Percentiles rank a stretch among this genome's conserved stretches.
Conservation (phyloP, 495 filamentous ascomycete genomes). For the Tuber magnatum region DNA sequence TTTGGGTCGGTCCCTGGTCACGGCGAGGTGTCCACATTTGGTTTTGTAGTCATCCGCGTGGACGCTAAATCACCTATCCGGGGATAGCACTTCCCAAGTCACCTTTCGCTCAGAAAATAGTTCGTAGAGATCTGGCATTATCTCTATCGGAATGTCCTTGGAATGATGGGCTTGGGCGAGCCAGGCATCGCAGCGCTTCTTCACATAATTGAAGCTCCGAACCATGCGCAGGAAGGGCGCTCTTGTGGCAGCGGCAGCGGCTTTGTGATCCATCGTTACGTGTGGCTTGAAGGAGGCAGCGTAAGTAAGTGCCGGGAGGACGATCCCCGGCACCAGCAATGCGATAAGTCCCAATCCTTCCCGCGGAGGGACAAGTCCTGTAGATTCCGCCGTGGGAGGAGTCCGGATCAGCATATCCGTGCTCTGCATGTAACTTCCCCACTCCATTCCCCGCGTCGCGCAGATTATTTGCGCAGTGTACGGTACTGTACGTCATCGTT, state of each 20-base stretch:
- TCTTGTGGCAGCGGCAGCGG: conserved; percentile 6
- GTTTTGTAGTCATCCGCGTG: neutral
- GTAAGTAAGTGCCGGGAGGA: neutral
- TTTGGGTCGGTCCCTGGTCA: neutral
- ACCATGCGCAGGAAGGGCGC: conserved; percentile 1
- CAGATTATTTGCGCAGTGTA: conserved; percentile 1
- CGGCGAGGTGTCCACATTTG: conserved; percentile 3
- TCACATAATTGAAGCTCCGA: neutral
- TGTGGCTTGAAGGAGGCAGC: conserved; percentile 1
- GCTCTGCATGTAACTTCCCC: neutral
- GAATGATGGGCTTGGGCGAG: neutral
- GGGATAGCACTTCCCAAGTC: neutral
- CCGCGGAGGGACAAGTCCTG: neutral
- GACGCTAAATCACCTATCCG: neutral
- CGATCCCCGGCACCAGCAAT: neutral
- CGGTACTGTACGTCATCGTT: no score
- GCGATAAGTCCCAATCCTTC: neutral
- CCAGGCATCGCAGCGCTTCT: neutral
- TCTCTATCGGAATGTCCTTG: neutral
- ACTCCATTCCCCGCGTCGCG: neutral
- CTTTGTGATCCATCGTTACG: neutral
- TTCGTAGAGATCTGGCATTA: neutral
- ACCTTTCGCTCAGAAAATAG: neutral
- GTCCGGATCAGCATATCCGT: neutral
- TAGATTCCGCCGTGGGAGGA: neutral